Percentiles rank a stretch among this genome's conserved stretches.
These are phyloP conservation scores for Penicillium chermesinum DNA, from an alignment of 495 filamentous ascomycete species.

Conservation along the genomic window DNA sequence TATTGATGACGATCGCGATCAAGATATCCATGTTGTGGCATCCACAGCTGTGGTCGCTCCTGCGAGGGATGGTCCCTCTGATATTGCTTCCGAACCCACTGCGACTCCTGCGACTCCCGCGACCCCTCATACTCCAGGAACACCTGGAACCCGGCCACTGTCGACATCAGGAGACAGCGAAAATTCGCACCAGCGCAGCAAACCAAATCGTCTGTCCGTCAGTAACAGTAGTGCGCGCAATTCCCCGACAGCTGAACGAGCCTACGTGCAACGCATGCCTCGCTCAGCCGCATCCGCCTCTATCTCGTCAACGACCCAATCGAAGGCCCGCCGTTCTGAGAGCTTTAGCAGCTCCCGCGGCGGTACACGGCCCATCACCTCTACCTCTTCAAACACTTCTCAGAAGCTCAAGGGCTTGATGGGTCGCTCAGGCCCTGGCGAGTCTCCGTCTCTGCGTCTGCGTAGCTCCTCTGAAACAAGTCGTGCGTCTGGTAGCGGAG, in stretches of 20 bases:
- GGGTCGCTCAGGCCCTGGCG: slow-evolving; percentile 33
- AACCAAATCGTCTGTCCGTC: slow-evolving; percentile 25
- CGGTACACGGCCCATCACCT: slow-evolving; percentile 48
- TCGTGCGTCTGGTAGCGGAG: slow-evolving; percentile 31
- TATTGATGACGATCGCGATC: slow-evolving; percentile 18
- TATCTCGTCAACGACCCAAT: slow-evolving; percentile 23
- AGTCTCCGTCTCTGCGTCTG: slow-evolving; percentile 36
- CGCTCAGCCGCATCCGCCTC: slow-evolving; percentile 29
- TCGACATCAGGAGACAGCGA: slow-evolving; percentile 37
- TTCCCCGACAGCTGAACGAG: slow-evolving; percentile 31
- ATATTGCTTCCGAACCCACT: not conserved
- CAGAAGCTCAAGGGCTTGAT: slow-evolving; percentile 51
- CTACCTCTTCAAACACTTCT: slow-evolving; percentile 48
- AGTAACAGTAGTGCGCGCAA: slow-evolving; percentile 17
- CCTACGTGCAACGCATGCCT: slow-evolving; percentile 47
- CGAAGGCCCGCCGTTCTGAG: slow-evolving; percentile 32
- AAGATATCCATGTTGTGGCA: slow-evolving; percentile 14
- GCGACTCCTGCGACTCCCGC: slow-evolving; percentile 1
- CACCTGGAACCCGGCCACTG: slow-evolving; percentile 10
- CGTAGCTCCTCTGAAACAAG: slow-evolving; percentile 48
- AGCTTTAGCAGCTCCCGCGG: slow-evolving; percentile 46
- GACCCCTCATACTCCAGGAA: slow-evolving; percentile 6
- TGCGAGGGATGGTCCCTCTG: slow-evolving; percentile 6
- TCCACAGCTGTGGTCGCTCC: slow-evolving; percentile 4
- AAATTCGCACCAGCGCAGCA: slow-evolving; percentile 23